Evolutionary conservation across 257 asterid genomes (phyloP), one percentile per base, ranked within the genome.

Genomic region (Nicotiana tomentosiformis): DNA sequence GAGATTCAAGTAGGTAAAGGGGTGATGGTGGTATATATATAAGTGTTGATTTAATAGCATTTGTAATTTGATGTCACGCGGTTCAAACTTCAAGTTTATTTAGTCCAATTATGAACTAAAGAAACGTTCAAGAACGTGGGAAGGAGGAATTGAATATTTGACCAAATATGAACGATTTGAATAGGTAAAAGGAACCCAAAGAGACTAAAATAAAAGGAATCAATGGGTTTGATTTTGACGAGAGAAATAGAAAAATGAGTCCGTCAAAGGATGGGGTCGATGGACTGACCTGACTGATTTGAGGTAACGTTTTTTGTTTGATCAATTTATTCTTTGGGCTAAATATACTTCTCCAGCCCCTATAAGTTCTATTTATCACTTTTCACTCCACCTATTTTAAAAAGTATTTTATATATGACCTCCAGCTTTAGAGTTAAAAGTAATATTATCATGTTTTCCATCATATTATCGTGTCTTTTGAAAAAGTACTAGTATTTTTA

Each of bases 291-390:
- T 10, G 20, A 72, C 60, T 43, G 12, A n/a, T 39, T 43, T 70
- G 77, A 68, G 77, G 14, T 70, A 70, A 70, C 57, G 78, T 70
- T 70, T 39, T 39, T 70, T 70, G 3, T 70, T 70, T 39, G 58
- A 70, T 39, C 78, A 70, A n/a, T 39, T 39, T 0, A 11, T 70
- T 20, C 1, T 69, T 39, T 69, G 17, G 32, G 8, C 8, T 70
- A 43, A 20, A 18, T 43, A 70, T 33, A 70, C 4, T 20, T 43
- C 26, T 0, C 20, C 49, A 43, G 49, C 0, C 58, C 78, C 78
- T 12, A 12, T 72, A 43, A 23, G 35, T 46, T 72, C 51, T 72
- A 1, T 46, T 72, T 72, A 46, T 72, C 29, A 72, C 20, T 0
- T 23, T 20, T 46, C 0, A 14, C 14, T 72, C 37, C 20, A 46